phyloP scores from a whole-genome alignment of 192 early-diverging fungal genomes.

The Thoreauomyces humboldtii region DNA sequence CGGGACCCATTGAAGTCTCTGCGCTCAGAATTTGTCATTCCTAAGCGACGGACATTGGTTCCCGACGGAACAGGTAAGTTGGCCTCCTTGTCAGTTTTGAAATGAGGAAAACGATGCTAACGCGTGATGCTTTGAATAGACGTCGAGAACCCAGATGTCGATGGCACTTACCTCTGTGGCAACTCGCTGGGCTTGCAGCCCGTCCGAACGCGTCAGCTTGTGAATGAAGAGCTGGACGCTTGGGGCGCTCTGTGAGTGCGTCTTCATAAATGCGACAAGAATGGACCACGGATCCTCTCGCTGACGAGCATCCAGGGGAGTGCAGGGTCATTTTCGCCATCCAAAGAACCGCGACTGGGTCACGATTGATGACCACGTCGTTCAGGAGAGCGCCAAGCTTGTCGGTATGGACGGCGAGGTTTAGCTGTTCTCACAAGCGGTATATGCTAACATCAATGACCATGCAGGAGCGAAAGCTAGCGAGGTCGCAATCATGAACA shows the following conservation, averaged over 20 bases:
- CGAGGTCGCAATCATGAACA: constrained; percentile 91
- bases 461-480: constrained; percentile 61
- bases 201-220: constrained; percentile 53
- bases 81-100: background rate
- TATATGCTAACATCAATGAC: too few species aligned
- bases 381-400: constrained; percentile 69
- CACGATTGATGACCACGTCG: constrained; percentile 72
- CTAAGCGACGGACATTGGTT: constrained; percentile 36
- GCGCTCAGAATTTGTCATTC: constrained; percentile 72
- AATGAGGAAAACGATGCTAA: background rate
- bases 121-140: background rate
- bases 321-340: constrained; percentile 87
- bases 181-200: constrained; percentile 93
- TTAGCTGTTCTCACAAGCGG: too few species aligned
- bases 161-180: constrained; percentile 79
- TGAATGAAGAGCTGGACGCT: constrained; percentile 88
- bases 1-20: constrained; percentile 56
- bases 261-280: background rate
- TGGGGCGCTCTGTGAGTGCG: constrained; percentile 69
- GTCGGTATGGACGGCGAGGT: constrained; percentile 67
- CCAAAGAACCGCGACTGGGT: constrained; percentile 81
- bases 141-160: constrained; percentile 9
- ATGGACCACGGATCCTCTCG: too few species aligned
- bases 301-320: constrained; percentile 52
- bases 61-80: background rate